Conservation (phyloP, 225 moss, liverwort and hornwort species). For the Marchantia polymorpha region DNA sequence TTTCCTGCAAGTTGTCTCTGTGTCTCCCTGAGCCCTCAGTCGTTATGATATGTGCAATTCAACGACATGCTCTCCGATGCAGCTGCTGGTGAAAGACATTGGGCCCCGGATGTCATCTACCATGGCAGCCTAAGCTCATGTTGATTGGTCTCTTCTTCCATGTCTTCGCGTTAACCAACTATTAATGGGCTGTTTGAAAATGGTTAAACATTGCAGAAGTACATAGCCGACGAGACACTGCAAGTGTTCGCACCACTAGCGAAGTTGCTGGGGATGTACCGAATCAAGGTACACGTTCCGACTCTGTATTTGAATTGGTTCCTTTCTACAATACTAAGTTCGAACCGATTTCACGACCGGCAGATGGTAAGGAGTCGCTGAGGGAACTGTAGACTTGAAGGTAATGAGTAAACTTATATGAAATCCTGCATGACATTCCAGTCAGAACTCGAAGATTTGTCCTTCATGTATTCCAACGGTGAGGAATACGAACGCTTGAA, state of each 20-base stretch:
- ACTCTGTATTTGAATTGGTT: background rate
- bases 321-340: background rate
- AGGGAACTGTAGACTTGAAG: background rate
- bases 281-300: constrained; percentile 64
- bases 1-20: background rate
- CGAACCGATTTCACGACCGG: background rate
- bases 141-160: too few species aligned
- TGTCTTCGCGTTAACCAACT: too few species aligned
- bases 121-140: too few species aligned
- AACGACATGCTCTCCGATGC: too few species aligned
- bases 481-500: constrained; percentile 79
- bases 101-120: too few species aligned
- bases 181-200: background rate
- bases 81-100: too few species aligned
- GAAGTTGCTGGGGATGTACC: constrained; percentile 89
- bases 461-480: constrained; percentile 81
- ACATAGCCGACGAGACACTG: constrained; percentile 91
- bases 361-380: background rate
- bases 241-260: constrained; percentile 99
- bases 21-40: background rate
- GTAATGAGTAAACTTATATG: background rate
- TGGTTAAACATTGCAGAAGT: constrained; percentile 52
- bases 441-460: constrained; percentile 96
- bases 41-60: background rate
- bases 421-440: constrained; percentile 27